These are phyloP conservation scores for Pulveroboletus sp. DNA, from an alignment of 768 basidiomycete genomes.

Conservation along the genomic window DNA sequence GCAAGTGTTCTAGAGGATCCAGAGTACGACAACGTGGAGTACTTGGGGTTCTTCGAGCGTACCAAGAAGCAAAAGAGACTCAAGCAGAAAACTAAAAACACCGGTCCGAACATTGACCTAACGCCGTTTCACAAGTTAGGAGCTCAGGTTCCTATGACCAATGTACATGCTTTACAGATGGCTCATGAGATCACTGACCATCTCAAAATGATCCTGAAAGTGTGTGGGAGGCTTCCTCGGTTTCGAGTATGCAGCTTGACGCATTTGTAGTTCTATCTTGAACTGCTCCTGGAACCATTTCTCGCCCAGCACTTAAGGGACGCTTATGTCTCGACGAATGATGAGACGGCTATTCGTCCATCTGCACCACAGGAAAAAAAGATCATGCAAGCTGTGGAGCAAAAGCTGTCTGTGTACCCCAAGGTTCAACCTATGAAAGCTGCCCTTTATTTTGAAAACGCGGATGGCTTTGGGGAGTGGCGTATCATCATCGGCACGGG, in stretches of 20 bases:
- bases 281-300: conserved; percentile 14
- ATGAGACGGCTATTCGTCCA: background rate
- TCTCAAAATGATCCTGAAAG: conserved; percentile 29
- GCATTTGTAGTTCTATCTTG: conserved; percentile 22
- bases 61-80: conserved; percentile 29
- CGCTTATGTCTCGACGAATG: conserved; percentile 4
- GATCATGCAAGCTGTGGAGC: background rate
- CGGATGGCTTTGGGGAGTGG: conserved; percentile 63
- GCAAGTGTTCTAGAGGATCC: background rate
- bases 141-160: conserved; percentile 21
- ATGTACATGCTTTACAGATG: conserved; percentile 14
- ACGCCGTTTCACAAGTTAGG: conserved; percentile 30
- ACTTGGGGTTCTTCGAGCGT: conserved; percentile 2
- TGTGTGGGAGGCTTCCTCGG: conserved; percentile 1
- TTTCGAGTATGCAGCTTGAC: background rate
- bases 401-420: conserved; percentile 34
- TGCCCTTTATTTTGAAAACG: conserved; percentile 55
- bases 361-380: background rate
- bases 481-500: conserved; percentile 49
- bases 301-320: conserved; percentile 8
- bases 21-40: background rate
- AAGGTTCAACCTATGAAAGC: conserved; percentile 55
- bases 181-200: conserved; percentile 15
- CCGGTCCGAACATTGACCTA: conserved; percentile 17
- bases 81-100: conserved; percentile 15